Percentiles rank a stretch among this genome's conserved stretches.
These are phyloP conservation scores for Bryum argenteum DNA, from an alignment of 225 moss, liverwort and hornwort genomes.

Conservation along the genomic window DNA sequence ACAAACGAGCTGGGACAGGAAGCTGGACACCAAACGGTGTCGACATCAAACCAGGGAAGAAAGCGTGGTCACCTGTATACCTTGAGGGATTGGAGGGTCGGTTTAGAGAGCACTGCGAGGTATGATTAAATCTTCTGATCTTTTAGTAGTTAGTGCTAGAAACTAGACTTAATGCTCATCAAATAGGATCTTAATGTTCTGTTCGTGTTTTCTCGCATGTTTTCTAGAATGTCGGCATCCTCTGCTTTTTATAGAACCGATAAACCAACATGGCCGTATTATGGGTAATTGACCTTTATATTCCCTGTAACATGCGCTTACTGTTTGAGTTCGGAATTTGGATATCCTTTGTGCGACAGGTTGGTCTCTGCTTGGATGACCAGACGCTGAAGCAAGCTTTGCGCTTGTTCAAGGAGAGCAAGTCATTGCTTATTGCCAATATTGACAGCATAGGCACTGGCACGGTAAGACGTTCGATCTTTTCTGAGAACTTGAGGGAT, in stretches of 20 bases:
- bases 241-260: not conserved
- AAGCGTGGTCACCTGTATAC: slow-evolving; percentile 47
- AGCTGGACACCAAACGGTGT: slow-evolving; percentile 44
- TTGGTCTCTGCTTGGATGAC: slow-evolving; percentile 75
- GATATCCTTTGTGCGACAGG: slow-evolving; percentile 47
- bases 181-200: slow-evolving; percentile 2
- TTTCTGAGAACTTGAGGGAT: slow-evolving; percentile 2
- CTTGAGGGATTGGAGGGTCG: slow-evolving; percentile 78
- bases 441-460: slow-evolving; percentile 66
- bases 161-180: not conserved
- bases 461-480: slow-evolving; percentile 58
- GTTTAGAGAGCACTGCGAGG: slow-evolving; percentile 81
- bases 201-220: slow-evolving; percentile 10
- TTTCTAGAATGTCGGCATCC: slow-evolving; percentile 7
- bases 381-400: slow-evolving; percentile 70
- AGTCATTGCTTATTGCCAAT: slow-evolving; percentile 57
- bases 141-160: slow-evolving; percentile 11
- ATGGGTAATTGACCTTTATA: slow-evolving; percentile 8
- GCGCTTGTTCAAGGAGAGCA: slow-evolving; percentile 67
- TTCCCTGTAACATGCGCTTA: slow-evolving; percentile 25
- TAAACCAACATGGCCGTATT: not conserved
- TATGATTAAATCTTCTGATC: slow-evolving; percentile 33
- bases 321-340: slow-evolving; percentile 22
- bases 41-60: slow-evolving; percentile 48
- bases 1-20: slow-evolving; percentile 29